phyloP scores from a whole-genome alignment of 495 filamentous ascomycete genomes.

The Xanthoparmelia taractica region DNA sequence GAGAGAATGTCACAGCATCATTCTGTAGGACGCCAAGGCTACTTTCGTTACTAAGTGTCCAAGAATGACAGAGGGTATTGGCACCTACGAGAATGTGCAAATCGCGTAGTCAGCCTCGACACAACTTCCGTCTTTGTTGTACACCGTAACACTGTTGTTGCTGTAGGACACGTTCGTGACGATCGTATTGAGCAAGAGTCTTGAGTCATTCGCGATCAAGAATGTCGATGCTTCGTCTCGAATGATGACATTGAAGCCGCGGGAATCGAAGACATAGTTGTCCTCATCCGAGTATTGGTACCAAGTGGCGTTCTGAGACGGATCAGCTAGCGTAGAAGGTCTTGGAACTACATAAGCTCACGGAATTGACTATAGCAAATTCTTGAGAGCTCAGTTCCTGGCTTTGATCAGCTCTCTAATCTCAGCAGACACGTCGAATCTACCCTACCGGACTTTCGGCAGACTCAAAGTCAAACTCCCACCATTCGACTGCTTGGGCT shows the following conservation, averaged over 20 bases:
- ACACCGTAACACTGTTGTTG: conserved; percentile 47
- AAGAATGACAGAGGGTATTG: background rate
- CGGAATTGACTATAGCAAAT: conserved; percentile 37
- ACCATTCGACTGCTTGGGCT: conserved; percentile 59
- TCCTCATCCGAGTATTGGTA: conserved; percentile 50
- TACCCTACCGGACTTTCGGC: conserved; percentile 36
- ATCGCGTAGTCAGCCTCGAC: conserved; percentile 53
- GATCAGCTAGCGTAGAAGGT: background rate
- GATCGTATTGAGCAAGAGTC: conserved; percentile 52
- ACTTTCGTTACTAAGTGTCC: background rate
- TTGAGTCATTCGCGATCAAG: conserved; percentile 47
- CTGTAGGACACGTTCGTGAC: conserved; percentile 54
- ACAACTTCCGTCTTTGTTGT: conserved; percentile 49
- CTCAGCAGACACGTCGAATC: background rate
- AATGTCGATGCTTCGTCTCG: conserved; percentile 56
- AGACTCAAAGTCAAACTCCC: conserved; percentile 53
- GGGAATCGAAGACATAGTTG: conserved; percentile 59
- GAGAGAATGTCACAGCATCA: conserved; percentile 52
- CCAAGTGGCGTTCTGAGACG: conserved; percentile 37
- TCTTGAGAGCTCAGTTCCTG: conserved; percentile 40
- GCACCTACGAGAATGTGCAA: conserved; percentile 46
- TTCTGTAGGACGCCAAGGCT: conserved; percentile 61
- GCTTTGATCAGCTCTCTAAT: background rate
- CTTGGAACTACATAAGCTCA: conserved; percentile 1
- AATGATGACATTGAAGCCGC: conserved; percentile 60